phyloP scores from a whole-genome alignment of 2,329 filamentous ascomycete species.

The Claviceps arundinis region DNA sequence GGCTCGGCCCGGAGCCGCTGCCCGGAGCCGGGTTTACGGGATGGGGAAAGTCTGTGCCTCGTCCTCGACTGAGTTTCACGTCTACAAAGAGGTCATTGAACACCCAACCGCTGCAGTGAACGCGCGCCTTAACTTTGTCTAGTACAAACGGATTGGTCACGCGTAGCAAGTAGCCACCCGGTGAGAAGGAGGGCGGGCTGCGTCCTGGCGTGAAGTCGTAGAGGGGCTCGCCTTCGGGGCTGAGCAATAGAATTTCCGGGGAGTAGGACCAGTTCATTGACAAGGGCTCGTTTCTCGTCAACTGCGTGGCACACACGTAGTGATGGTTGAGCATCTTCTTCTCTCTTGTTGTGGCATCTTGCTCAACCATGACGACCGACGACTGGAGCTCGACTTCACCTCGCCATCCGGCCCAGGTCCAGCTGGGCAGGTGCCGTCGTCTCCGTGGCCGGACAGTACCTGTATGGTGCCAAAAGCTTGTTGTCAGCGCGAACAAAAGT shows the following conservation, averaged over 20 bases:
- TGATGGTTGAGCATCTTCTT: conserved; percentile 22
- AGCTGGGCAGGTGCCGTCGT: conserved; percentile 20
- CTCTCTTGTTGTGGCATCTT: conserved; percentile 14
- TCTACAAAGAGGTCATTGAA: conserved; percentile 23
- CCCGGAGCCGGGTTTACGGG: not conserved
- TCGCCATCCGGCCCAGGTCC: conserved; percentile 24
- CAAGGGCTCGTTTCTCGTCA: conserved; percentile 19
- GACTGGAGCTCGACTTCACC: conserved; percentile 22
- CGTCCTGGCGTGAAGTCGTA: conserved; percentile 17
- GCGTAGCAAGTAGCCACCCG: conserved; percentile 16
- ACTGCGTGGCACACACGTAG: conserved; percentile 21
- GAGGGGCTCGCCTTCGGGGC: conserved; percentile 15
- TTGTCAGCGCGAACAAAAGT: conserved; percentile 20
- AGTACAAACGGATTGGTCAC: conserved; percentile 21
- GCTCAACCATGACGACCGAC: conserved; percentile 19
- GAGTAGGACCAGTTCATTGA: conserved; percentile 21
- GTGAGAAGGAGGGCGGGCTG: conserved; percentile 12
- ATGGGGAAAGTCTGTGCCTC: conserved; percentile 5
- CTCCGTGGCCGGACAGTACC: conserved; percentile 14
- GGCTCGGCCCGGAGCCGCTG: conserved; percentile 4
- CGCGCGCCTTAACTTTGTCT: conserved; percentile 20
- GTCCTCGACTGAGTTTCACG: conserved; percentile 18
- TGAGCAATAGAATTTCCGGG: conserved; percentile 17
- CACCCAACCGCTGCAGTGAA: conserved; percentile 19
- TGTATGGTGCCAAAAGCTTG: conserved; percentile 24